phyloP scores from a whole-genome alignment of 345 rosid genomes.

The Corchorus olitorius region DNA sequence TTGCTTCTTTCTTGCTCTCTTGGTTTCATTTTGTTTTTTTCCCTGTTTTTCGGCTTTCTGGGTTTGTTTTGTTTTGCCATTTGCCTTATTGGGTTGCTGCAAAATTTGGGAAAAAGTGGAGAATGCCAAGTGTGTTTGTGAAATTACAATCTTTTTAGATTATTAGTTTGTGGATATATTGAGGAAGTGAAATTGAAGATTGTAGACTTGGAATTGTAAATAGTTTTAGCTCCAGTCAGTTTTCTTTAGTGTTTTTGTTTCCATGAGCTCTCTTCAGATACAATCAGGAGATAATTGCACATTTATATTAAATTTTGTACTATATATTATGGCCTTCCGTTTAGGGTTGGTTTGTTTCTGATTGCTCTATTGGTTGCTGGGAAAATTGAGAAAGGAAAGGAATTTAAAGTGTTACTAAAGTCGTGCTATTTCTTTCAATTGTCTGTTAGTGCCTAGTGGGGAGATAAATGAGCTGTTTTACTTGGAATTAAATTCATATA shows the following conservation, averaged over 20 bases:
- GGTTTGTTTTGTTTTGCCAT: constrained; percentile 10
- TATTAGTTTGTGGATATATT: not conserved
- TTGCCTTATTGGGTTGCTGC: not conserved
- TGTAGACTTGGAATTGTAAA: not conserved
- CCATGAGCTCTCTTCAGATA: not conserved
- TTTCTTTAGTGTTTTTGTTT: not conserved
- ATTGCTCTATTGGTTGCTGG: not conserved
- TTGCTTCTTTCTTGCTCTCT: not conserved
- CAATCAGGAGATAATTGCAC: not conserved
- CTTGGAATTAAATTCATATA: not conserved
- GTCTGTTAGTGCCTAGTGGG: not conserved
- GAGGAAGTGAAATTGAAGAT: not conserved
- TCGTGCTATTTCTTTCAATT: not conserved
- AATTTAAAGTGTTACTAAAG: not conserved
- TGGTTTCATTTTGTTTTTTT: not conserved
- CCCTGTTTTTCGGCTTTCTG: not conserved
- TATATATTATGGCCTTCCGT: not conserved
- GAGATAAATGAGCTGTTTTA: not conserved
- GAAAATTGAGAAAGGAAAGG: not conserved
- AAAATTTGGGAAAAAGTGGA: not conserved
- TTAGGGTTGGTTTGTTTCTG: not conserved
- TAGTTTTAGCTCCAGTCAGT: not conserved
- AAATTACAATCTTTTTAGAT: not conserved
- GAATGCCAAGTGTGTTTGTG: not conserved
- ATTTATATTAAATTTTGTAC: not conserved